Evolutionary conservation across 768 basidiomycete species (phyloP).

Genomic region (Chiua virens): DNA sequence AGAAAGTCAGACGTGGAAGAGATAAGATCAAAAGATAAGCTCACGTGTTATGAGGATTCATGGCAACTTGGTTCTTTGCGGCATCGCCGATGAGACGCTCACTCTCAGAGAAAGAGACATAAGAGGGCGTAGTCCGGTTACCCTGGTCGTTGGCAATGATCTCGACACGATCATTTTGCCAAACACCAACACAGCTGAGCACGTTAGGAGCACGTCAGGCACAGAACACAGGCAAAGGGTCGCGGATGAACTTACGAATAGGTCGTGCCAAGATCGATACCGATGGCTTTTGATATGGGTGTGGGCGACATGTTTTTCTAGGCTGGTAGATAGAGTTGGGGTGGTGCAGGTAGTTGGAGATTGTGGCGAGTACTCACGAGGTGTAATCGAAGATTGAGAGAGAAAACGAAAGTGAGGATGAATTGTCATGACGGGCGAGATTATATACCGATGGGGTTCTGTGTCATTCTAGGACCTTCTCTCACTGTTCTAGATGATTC

Average conservation of each 20-base stretch:
- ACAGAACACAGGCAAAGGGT: neutral
- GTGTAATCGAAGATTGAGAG: conserved; percentile 3
- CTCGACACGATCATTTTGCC: conserved; percentile 99
- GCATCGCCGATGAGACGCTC: conserved; percentile 99
- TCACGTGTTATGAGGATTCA: conserved; percentile 94
- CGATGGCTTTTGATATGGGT: conserved; percentile 76
- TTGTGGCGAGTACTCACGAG: conserved; percentile 18
- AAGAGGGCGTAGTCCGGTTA: conserved; percentile 94
- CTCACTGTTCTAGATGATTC: conserved; percentile 34
- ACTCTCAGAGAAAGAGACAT: conserved; percentile 91
- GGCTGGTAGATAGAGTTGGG: conserved; percentile 10
- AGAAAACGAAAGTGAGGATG: conserved; percentile 11
- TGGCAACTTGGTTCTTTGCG: conserved; percentile 97
- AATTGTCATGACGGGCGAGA: neutral
- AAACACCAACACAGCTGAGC: conserved; percentile 93
- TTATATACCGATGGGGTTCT: conserved; percentile 34
- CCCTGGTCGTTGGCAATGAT: conserved; percentile 97
- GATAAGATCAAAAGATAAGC: conserved; percentile 5
- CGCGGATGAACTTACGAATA: conserved; percentile 65
- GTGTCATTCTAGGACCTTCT: conserved; percentile 35
- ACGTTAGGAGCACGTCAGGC: conserved; percentile 5
- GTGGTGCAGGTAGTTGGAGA: neutral
- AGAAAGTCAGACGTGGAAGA: conserved; percentile 1
- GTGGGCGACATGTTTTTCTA: conserved; percentile 8
- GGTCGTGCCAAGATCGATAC: conserved; percentile 91